These are phyloP conservation scores for Tricholoma saponaceum DNA, from an alignment of 768 basidiomycete species.

Conservation along the genomic window DNA sequence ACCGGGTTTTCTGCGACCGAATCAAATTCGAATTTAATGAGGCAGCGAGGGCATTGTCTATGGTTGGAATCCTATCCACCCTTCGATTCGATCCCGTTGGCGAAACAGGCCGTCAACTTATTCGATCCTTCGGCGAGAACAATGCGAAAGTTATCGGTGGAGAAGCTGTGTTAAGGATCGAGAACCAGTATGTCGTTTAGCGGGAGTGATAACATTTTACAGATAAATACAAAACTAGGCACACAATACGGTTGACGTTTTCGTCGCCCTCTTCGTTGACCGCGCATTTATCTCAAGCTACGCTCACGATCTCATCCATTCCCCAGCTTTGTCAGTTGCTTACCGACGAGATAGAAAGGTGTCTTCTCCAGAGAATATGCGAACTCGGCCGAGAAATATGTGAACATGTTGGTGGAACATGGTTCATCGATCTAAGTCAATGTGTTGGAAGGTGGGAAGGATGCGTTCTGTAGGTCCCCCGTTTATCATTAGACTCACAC, in stretches of 20 bases:
- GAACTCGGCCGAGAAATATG: constrained; percentile 56
- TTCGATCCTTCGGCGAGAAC: constrained; percentile 42
- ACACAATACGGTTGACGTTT: constrained; percentile 74
- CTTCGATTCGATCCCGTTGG: constrained; percentile 63
- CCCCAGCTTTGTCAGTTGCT: constrained; percentile 74
- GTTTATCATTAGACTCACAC: neutral
- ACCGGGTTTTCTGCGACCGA: constrained; percentile 66
- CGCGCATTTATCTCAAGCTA: constrained; percentile 81
- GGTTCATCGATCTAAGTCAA: constrained; percentile 74
- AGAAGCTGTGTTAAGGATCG: constrained; percentile 69
- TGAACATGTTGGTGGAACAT: constrained; percentile 56
- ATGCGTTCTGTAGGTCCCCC: constrained; percentile 57
- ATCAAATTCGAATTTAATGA: constrained; percentile 55
- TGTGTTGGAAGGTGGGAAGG: constrained; percentile 82
- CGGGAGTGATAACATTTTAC: neutral
- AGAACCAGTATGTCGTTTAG: constrained; percentile 45
- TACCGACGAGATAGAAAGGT: constrained; percentile 71
- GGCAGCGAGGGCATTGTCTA: constrained; percentile 43
- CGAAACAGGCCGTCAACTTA: constrained; percentile 59
- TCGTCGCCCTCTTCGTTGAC: constrained; percentile 69
- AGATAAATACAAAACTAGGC: constrained; percentile 32
- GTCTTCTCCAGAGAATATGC: constrained; percentile 65
- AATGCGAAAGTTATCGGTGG: constrained; percentile 51
- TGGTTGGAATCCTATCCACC: constrained; percentile 50
- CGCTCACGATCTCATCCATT: constrained; percentile 66